Evolutionary conservation across 2,329 filamentous ascomycete species (phyloP), one percentile per base, ranked within the genome.

Genomic region (Diaporthe australafricana): DNA sequence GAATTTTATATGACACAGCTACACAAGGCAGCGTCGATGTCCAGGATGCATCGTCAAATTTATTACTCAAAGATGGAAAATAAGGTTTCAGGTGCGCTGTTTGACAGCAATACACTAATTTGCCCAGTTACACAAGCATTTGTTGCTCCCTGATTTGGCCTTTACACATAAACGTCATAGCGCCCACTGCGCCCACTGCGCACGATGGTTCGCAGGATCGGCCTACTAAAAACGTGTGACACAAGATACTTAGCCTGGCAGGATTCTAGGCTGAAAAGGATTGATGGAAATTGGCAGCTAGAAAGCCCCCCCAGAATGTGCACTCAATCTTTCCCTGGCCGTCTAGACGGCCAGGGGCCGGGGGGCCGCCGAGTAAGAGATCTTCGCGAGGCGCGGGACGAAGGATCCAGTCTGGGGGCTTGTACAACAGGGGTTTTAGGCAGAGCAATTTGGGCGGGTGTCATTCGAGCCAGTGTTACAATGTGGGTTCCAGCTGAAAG

Each of bases 351-450:
- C 48, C 17, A 20, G 57, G 30, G 20, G 8, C 30, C 57, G 42
- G 60, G 60, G 42, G 25, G 42, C 35, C 20, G 55, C 55, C 55
- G 35, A 57, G 55, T 25, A 11, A 40, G 16, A 63, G 60, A 63
- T 63, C 60, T 48, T 63, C 60, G 42, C 20, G 27, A 63, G 60
- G 60, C 60, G 60, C 27, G 42, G 60, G 60, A 48, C 60, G 60
- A 63, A 63, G 60, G 60, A 63, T 63, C 20, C 42, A 48, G 27
- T 22, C 60, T 25, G 42, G 60, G 42, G 60, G 60, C 60, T 63
- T 35, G 16, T 48, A 42, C 57, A 35, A 38, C 27, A 35, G 60
- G 60, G 60, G 60, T 63, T 63, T 48, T 63, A 63, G 60, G 60
- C 60, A 63, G 60, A 63, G 27, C 60, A 35, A 63, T 63, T 63